Evolutionary conservation across 495 filamentous ascomycete species (phyloP).

Genomic region (Clavariopsis aquatica): DNA sequence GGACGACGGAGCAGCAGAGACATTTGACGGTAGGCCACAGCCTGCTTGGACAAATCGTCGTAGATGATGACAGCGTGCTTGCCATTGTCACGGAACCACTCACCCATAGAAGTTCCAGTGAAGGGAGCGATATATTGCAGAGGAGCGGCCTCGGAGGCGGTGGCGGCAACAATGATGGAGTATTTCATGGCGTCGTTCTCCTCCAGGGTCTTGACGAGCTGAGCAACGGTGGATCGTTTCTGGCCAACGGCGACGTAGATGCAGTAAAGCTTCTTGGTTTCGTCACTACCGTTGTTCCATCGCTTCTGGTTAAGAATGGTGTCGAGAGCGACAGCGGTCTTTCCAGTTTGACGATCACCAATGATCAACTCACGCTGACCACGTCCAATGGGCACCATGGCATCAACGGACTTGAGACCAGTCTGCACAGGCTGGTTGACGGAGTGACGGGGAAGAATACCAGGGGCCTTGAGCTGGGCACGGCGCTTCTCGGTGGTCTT

Average conservation of each 20-base stretch:
- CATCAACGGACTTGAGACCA: slow-evolving; percentile 97
- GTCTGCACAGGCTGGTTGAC: slow-evolving; percentile 99
- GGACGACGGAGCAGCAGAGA: slow-evolving; percentile 98
- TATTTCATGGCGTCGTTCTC: slow-evolving; percentile 99
- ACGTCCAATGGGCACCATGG: slow-evolving; percentile 99
- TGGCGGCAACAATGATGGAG: slow-evolving; percentile 90
- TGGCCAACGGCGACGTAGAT: slow-evolving; percentile 98
- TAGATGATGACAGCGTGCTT: slow-evolving; percentile 92
- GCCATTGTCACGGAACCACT: slow-evolving; percentile 89
- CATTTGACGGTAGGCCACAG: slow-evolving; percentile 98
- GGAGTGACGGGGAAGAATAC: slow-evolving; percentile 93
- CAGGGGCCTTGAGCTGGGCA: slow-evolving; percentile 98
- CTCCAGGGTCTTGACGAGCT: slow-evolving; percentile 98
- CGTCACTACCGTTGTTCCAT: slow-evolving; percentile 87
- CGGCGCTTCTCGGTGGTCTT: slow-evolving; percentile 89
- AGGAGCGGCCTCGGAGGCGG: slow-evolving; percentile 85
- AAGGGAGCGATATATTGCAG: slow-evolving; percentile 89
- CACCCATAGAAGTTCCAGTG: slow-evolving; percentile 74
- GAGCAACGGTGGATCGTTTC: slow-evolving; percentile 98
- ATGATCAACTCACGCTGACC: slow-evolving; percentile 99
- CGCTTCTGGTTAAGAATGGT: slow-evolving; percentile 99
- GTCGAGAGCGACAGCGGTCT: slow-evolving; percentile 98
- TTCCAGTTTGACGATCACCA: slow-evolving; percentile 99
- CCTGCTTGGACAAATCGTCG: slow-evolving; percentile 97
- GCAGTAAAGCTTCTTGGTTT: slow-evolving; percentile 98